Conservation (phyloP, 2,329 filamentous ascomycete species). For the Cordyceps fumosorosea region DNA sequence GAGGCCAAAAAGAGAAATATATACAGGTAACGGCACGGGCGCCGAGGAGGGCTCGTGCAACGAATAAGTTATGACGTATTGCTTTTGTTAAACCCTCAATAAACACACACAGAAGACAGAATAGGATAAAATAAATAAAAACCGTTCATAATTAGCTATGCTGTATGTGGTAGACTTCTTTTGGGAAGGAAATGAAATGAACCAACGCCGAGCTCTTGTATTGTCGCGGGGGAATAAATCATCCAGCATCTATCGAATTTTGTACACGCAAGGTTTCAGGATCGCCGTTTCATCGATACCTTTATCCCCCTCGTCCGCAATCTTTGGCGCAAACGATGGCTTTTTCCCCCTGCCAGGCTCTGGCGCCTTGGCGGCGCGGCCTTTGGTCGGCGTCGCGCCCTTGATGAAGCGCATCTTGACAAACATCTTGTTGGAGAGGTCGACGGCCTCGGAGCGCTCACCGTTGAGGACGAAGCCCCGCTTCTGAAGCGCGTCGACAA, state of each 20-base stretch:
- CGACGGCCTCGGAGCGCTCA: constrained; percentile 54
- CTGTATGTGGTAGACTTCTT: background rate
- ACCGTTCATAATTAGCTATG: background rate
- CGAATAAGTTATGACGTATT: background rate
- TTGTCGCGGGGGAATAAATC: background rate
- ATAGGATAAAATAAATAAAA: background rate
- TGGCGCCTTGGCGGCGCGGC: constrained; percentile 59
- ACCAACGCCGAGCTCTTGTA: background rate
- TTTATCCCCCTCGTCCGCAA: constrained; percentile 52
- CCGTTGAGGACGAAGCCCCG: constrained; percentile 80
- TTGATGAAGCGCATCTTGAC: constrained; percentile 95
- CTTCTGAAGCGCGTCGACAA: constrained; percentile 73
- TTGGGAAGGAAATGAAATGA: background rate
- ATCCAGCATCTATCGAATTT: constrained; percentile 55
- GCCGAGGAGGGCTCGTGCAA: background rate
- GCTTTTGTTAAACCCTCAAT: background rate
- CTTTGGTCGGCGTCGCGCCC: constrained; percentile 63
- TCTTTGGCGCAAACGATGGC: constrained; percentile 48
- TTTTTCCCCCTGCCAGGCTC: constrained; percentile 49
- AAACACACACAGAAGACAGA: background rate
- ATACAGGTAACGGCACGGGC: background rate
- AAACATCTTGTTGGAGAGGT: constrained; percentile 95
- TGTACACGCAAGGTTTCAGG: constrained; percentile 94
- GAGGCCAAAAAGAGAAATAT: background rate
- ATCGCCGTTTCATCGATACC: constrained; percentile 58